Conservation (phyloP, 2,329 filamentous ascomycete genomes). For the Blumeria graminis region DNA sequence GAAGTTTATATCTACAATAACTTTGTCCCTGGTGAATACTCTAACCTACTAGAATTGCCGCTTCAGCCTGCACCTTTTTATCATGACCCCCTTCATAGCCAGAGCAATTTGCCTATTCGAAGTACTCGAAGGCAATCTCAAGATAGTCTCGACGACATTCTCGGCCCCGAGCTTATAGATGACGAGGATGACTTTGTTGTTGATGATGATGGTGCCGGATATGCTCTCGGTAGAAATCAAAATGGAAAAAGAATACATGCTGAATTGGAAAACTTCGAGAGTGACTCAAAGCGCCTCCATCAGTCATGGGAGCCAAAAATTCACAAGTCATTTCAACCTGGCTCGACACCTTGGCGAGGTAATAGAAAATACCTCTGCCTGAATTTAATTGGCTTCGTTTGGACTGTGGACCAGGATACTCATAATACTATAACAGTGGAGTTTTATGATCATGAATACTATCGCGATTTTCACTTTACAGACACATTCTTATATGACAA, state of each 20-base stretch:
- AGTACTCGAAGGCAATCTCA: slow-evolving; percentile 35
- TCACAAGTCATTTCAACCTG: slow-evolving; percentile 76
- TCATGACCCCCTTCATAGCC: slow-evolving; percentile 38
- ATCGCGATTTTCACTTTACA: slow-evolving; percentile 91
- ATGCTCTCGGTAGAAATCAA: slow-evolving; percentile 33
- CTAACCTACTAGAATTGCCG: slow-evolving; percentile 28
- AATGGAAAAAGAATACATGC: slow-evolving; percentile 41
- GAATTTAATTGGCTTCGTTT: slow-evolving; percentile 82
- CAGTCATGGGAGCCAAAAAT: slow-evolving; percentile 29
- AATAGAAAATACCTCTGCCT: slow-evolving; percentile 83
- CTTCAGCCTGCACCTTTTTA: slow-evolving; percentile 65
- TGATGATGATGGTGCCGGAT: slow-evolving; percentile 87
- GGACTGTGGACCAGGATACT: slow-evolving; percentile 88
- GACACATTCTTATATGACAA: slow-evolving; percentile 93
- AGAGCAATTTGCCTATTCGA: slow-evolving; percentile 24
- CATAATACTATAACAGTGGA: slow-evolving; percentile 89
- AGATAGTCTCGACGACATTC: slow-evolving; percentile 64
- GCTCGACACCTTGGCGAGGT: slow-evolving; percentile 86
- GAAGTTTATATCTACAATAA: slow-evolving; percentile 78
- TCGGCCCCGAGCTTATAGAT: slow-evolving; percentile 30
- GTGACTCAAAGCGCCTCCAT: slow-evolving; percentile 19
- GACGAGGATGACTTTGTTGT: slow-evolving; percentile 59
- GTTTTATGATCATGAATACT: slow-evolving; percentile 83
- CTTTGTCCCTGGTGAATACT: slow-evolving; percentile 34
- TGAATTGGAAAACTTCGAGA: slow-evolving; percentile 15